These are phyloP conservation scores for Daldinia concentrica DNA, from an alignment of 495 filamentous ascomycete genomes.

Conservation along the genomic window DNA sequence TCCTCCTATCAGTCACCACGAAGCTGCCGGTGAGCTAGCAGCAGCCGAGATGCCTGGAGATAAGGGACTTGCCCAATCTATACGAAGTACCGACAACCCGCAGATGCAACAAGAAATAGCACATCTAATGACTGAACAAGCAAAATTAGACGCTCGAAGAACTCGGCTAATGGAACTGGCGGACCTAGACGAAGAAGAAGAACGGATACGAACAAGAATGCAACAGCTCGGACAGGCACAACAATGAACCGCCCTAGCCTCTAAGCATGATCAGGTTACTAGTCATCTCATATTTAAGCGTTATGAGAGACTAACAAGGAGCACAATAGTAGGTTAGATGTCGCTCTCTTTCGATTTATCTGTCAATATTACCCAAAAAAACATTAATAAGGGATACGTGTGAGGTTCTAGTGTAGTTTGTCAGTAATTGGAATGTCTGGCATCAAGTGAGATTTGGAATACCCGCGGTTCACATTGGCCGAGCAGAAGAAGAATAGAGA, in stretches of 20 bases:
- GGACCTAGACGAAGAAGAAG: slow-evolving; percentile 27
- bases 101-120: slow-evolving; percentile 21
- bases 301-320: too few species aligned
- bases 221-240: slow-evolving; percentile 15
- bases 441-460: too few species aligned
- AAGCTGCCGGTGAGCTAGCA: not conserved
- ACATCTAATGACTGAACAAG: slow-evolving; percentile 14
- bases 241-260: not conserved
- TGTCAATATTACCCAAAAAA: too few species aligned
- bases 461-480: too few species aligned
- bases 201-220: slow-evolving; percentile 23
- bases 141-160: slow-evolving; percentile 21
- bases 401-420: too few species aligned
- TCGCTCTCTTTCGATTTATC: too few species aligned
- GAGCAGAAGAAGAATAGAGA: too few species aligned
- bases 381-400: too few species aligned
- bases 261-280: too few species aligned
- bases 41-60: slow-evolving; percentile 4
- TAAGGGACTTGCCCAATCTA: not conserved
- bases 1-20: too few species aligned
- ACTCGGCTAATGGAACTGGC: slow-evolving; percentile 25
- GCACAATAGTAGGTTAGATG: too few species aligned
- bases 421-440: too few species aligned
- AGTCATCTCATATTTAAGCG: not conserved
- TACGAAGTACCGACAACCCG: slow-evolving; percentile 5